A percentile compares a stretch with the other conserved stretches of the same genome.
Conservation (phyloP, 1,284 basidiomycete genomes). For the Trametes polyzona region DNA sequence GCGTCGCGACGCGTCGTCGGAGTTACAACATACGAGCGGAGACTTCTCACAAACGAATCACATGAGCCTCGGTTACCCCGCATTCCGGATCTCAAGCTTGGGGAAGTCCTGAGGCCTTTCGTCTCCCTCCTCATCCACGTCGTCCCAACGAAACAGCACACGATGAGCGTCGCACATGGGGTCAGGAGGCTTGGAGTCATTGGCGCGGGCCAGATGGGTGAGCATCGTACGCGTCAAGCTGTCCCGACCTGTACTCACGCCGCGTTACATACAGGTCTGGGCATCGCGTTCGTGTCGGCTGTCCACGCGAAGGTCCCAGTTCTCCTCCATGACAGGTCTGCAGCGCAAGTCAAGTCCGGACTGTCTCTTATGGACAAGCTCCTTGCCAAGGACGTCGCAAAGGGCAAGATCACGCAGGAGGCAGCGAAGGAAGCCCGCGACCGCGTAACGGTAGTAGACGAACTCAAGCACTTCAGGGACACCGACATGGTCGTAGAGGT, state of each 20-base stretch:
- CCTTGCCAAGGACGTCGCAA: constrained; percentile 86
- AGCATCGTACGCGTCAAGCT: constrained; percentile 6
- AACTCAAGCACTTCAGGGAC: constrained; percentile 60
- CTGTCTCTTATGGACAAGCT: constrained; percentile 79
- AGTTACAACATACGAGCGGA: not conserved
- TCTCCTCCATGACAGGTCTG: constrained; percentile 65
- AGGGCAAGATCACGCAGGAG: constrained; percentile 77
- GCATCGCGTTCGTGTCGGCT: constrained; percentile 87
- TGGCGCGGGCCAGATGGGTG: constrained; percentile 86
- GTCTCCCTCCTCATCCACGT: not conserved
- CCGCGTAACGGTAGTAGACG: constrained; percentile 60
- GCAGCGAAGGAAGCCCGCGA: constrained; percentile 77
- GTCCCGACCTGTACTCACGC: not conserved
- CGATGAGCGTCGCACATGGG: constrained; percentile 65
- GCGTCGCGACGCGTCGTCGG: constrained; percentile 8
- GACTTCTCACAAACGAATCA: not conserved
- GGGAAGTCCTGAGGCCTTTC: not conserved
- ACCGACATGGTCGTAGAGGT: constrained; percentile 93
- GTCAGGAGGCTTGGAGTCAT: constrained; percentile 72
- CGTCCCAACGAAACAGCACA: not conserved
- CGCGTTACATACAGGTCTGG: constrained; percentile 49
- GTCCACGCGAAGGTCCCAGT: constrained; percentile 80
- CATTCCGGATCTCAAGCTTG: constrained; percentile 5
- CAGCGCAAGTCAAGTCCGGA: constrained; percentile 70
- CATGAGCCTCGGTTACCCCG: constrained; percentile 10